Evolutionary conservation across 1,284 basidiomycete genomes (phyloP).

Genomic region (Cutaneotrichosporon sp.): DNA sequence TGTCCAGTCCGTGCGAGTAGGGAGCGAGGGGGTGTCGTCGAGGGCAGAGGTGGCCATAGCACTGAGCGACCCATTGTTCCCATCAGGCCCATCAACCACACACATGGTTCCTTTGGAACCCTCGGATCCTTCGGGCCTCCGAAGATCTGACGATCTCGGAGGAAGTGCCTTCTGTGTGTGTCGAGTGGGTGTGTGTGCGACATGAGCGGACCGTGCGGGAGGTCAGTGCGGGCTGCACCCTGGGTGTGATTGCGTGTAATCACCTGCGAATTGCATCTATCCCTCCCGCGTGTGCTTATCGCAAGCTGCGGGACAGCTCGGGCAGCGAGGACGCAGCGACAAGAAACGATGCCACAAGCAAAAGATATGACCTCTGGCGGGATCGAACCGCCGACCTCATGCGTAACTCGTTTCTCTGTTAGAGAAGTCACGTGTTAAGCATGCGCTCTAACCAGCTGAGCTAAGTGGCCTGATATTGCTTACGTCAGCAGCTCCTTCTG

Average conservation of each 20-base stretch:
- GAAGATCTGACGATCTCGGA: neutral
- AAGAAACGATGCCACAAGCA: neutral
- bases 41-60: too few species aligned
- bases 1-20: too few species aligned
- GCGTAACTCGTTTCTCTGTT: neutral
- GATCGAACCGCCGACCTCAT: slow-evolving; percentile 1
- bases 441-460: slow-evolving; percentile 2
- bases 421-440: neutral
- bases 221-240: neutral
- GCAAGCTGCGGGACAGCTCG: too few species aligned
- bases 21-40: too few species aligned
- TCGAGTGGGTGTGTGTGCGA: neutral
- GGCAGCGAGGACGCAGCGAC: too few species aligned
- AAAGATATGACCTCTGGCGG: neutral
- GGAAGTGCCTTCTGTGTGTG: neutral
- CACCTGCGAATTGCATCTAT: too few species aligned
- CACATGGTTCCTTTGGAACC: too few species aligned
- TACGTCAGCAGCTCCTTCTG: neutral
- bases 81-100: too few species aligned
- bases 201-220: neutral
- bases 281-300: too few species aligned
- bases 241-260: too few species aligned
- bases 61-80: too few species aligned
- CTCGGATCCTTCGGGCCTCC: neutral
- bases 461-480: neutral